Evolutionary conservation across 176 grass and related monocot genomes (phyloP), one percentile per base, ranked within the genome.

Genomic region (Aegilops sharonensis): DNA sequence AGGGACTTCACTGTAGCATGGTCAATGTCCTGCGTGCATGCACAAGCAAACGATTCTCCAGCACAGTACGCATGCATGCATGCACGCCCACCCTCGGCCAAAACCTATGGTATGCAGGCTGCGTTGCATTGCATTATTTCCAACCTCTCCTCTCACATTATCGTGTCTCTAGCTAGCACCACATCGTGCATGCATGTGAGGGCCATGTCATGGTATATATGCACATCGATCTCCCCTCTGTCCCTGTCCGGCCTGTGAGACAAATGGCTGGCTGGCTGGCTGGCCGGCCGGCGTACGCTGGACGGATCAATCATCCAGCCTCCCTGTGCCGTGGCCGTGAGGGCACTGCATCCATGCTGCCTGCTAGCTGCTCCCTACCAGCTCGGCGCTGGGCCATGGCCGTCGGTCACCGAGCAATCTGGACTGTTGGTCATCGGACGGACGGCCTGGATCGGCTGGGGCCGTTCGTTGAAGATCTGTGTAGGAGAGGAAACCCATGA

Each of bases 21-120:
- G 52, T 86, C 77, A 72, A 31, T 80, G 77, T 73, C 66, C 37
- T 36, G 35, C 35, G 35, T 2, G 27, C 43, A 0, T 8, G 13
- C 72, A n/a, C n/a, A n/a, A n/a, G n/a, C n/a, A 80, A 61, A 48
- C 68, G 77, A 86, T 86, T 86, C 85, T 62, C 24, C 25, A 59
- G 65, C 36, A 42, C 75, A 69, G 45, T 75, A 39, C 39, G 39
- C 71, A 40, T 73, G 70, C 5, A 24, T 4, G 69, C 11, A 39
- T 39, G 37, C 37, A 39, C 1, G 37, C 37, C 37, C 37, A 39
- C 8, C 37, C 37, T 36, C 1, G 40, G 40, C 42, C 72, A 42
- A 18, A 75, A 43, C 42, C 23, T 25, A 30, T 50, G 17, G 29
- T 56, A 56, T 17, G 48, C 48, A 6, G 48, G 5, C 14, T 39